phyloP scores from a whole-genome alignment of 768 basidiomycete genomes.

The Candolleomyces aberdarensis region DNA sequence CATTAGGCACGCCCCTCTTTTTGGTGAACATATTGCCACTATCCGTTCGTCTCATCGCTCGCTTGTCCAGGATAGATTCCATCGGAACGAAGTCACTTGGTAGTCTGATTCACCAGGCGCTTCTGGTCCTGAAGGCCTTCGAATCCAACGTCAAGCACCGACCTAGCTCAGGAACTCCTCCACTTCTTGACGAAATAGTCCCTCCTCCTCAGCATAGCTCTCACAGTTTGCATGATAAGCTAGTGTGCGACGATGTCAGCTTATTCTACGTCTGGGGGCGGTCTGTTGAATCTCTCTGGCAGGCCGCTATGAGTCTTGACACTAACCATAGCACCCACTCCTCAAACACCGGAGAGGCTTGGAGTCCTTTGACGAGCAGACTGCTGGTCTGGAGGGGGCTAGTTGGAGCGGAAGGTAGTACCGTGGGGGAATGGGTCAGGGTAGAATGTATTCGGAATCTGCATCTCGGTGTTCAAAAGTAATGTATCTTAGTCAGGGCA shows the following conservation, averaged over 20 bases:
- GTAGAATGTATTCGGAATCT: conserved; percentile 17
- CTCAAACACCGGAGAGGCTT: conserved; percentile 20
- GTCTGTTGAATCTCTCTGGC: conserved; percentile 56
- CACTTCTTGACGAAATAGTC: conserved; percentile 13
- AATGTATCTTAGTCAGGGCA: neutral
- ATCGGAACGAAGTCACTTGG: neutral
- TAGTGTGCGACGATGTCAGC: conserved; percentile 17
- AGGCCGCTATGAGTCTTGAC: conserved; percentile 40
- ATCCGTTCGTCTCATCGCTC: neutral
- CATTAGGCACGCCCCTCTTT: neutral
- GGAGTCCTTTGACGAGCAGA: conserved; percentile 53
- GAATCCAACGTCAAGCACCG: neutral
- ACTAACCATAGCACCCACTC: conserved; percentile 11
- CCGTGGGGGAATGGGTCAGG: conserved; percentile 57
- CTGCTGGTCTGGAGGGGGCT: conserved; percentile 56
- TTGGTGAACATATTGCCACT: conserved; percentile 3
- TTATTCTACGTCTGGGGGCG: conserved; percentile 45
- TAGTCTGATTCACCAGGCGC: neutral
- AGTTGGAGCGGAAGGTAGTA: conserved; percentile 32
- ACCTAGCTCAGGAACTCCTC: neutral
- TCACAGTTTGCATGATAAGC: conserved; percentile 33
- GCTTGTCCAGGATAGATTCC: neutral
- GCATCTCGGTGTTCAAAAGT: neutral
- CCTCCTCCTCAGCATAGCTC: conserved; percentile 29
- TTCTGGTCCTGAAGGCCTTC: neutral